These are phyloP conservation scores for Bifiguratus adelaidae DNA, from an alignment of 192 early-diverging fungal species.

Conservation along the genomic window DNA sequence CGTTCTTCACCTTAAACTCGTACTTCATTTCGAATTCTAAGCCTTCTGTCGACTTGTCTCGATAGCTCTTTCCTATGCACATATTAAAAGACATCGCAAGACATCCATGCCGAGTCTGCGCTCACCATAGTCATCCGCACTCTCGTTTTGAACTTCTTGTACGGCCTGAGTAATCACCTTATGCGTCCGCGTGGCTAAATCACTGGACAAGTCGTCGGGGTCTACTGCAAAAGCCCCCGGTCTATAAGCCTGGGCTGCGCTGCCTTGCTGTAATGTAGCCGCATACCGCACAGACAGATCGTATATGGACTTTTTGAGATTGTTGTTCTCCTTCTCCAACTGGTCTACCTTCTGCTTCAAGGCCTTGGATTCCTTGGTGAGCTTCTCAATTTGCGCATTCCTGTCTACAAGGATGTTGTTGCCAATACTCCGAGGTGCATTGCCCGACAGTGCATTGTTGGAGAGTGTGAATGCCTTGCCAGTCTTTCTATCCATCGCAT, in stretches of 20 bases:
- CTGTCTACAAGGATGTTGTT: too few species aligned
- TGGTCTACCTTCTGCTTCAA: slow-evolving; percentile 66
- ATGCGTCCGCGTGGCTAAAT: slow-evolving; percentile 14
- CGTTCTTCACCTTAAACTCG: slow-evolving; percentile 62
- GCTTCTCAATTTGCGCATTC: slow-evolving; percentile 49
- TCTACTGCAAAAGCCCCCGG: slow-evolving; percentile 32
- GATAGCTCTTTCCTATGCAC: background rate
- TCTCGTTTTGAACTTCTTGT: slow-evolving; percentile 13
- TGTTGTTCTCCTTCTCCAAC: slow-evolving; percentile 64
- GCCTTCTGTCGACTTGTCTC: slow-evolving; percentile 28
- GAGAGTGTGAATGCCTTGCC: too few species aligned
- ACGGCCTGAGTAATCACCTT: slow-evolving; percentile 17
- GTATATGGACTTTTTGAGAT: slow-evolving; percentile 74
- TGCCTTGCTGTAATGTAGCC: slow-evolving; percentile 16
- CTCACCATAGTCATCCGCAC: slow-evolving; percentile 1
- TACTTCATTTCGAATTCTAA: slow-evolving; percentile 49
- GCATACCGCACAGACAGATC: slow-evolving; percentile 69
- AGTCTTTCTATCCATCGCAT: too few species aligned
- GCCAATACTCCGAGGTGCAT: too few species aligned
- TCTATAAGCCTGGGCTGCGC: slow-evolving; percentile 19
- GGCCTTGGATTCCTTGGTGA: slow-evolving; percentile 51
- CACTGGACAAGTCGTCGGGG: slow-evolving; percentile 9
- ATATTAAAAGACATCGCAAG: slow-evolving; percentile 5
- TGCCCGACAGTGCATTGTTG: too few species aligned
- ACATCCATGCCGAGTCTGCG: background rate